Evolutionary conservation across 2,329 filamentous ascomycete species (phyloP), one percentile per base, ranked within the genome.

Genomic region (Hortaea werneckii): DNA sequence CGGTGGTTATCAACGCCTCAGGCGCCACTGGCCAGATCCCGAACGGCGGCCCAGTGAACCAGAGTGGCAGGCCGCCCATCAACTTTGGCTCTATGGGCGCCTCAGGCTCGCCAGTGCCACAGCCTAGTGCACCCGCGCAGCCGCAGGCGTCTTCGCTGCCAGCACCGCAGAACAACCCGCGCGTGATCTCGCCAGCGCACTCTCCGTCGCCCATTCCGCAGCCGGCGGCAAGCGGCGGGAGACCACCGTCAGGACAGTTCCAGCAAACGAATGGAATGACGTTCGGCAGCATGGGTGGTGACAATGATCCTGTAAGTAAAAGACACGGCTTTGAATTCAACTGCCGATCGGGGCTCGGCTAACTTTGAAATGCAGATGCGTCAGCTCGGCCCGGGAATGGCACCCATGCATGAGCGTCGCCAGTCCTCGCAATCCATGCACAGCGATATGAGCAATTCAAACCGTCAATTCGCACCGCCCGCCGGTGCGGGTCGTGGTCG

Each of bases 171-270:
- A 72, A 67, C 47, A 82, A 85, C 61, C 83, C 84, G 51, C 80
- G 85, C 58, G 78, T 90, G 43, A 81, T 82, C 41, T 94, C 89
- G 40, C 92, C 92, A 5, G 82, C 85, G 41, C 83, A 85, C 56
- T 95, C 90, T 40, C 92, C 92, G 4, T 90, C 87, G 37, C 92
- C 92, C 4, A 96, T 96, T 57, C 90, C 92, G 29, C 86, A 90
- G 66, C 87, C 88, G 43, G 79, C 83, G 45, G 85, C 82, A 60
- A 92, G 88, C 60, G 87, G 88, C 57, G 87, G 82, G 45, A 74
- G 87, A 59, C 89, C 89, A 56, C 87, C 88, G 39, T 83, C 87
- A 30, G 78, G 78, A 53, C 76, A 87, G 53, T 76, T 82, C 55
- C 81, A 81, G 54, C 80, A 83, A 55, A 78, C 78, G 45, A 82